Percentiles rank a stretch among this genome's conserved stretches.
These are phyloP conservation scores for Beauveria sp. DNA, from an alignment of 2,329 filamentous ascomycete species.

Conservation along the genomic window DNA sequence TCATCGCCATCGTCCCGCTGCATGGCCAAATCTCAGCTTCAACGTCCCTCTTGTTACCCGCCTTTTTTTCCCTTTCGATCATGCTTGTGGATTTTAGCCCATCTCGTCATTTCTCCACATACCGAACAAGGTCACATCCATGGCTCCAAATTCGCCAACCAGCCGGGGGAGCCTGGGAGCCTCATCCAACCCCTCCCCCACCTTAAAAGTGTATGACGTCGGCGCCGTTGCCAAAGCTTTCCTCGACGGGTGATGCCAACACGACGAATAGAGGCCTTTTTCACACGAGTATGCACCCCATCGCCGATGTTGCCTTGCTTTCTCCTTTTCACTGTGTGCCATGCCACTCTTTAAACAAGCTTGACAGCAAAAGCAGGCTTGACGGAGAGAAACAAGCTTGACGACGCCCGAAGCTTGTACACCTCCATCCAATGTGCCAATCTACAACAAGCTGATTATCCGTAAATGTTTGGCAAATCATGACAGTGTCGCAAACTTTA, in stretches of 20 bases:
- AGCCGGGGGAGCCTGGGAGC: neutral
- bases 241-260: neutral
- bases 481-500: neutral
- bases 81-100: no score
- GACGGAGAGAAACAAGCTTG: neutral
- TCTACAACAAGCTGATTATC: neutral
- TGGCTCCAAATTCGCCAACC: no score
- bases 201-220: slow-evolving; percentile 6
- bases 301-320: neutral
- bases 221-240: neutral
- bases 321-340: neutral
- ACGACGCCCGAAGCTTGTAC: neutral
- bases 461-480: neutral
- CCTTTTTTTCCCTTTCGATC: no score
- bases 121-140: no score
- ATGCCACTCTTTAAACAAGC: neutral
- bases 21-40: no score
- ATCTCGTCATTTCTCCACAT: no score
- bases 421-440: neutral
- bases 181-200: neutral
- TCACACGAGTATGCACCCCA: neutral
- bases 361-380: neutral
- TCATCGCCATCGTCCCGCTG: no score
- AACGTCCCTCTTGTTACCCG: no score
- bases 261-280: neutral